phyloP scores from a whole-genome alignment of 2,329 filamentous ascomycete genomes.

The Alternaria sp. region DNA sequence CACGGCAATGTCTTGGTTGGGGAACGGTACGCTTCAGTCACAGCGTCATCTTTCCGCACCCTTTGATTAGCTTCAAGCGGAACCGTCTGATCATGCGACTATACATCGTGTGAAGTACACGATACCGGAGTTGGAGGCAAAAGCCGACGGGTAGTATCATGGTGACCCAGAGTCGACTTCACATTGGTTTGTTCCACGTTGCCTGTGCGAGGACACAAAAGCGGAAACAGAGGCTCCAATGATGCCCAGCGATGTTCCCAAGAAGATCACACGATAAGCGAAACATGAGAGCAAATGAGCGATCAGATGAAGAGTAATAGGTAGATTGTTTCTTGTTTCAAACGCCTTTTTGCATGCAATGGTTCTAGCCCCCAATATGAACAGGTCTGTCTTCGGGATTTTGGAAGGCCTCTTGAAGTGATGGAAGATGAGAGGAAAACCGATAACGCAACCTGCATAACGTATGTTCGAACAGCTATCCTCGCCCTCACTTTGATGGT shows the following conservation, averaged over 20 bases:
- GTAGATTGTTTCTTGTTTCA: conserved; percentile 34
- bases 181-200: conserved; percentile 40
- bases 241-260: neutral
- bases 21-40: neutral
- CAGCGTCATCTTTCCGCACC: neutral
- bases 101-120: conserved; percentile 7
- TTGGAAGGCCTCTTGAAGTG: conserved; percentile 12
- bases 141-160: conserved; percentile 5
- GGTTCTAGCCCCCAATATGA: conserved; percentile 28
- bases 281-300: neutral
- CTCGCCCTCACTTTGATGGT: conserved; percentile 1
- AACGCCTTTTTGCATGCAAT: conserved; percentile 38
- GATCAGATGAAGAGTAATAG: conserved; percentile 6
- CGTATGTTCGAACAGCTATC: conserved; percentile 7
- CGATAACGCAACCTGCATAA: conserved; percentile 8
- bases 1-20: conserved; percentile 7
- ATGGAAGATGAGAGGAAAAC: conserved; percentile 7
- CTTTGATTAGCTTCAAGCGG: neutral
- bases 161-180: conserved; percentile 18
- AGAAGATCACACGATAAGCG: neutral
- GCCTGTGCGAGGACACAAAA: conserved; percentile 17
- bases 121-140: neutral
- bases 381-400: conserved; percentile 16
- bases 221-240: conserved; percentile 9
- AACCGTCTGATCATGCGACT: conserved; percentile 16